Evolutionary conservation across 2,329 filamentous ascomycete genomes (phyloP).

Genomic region (Xylaria sp.): DNA sequence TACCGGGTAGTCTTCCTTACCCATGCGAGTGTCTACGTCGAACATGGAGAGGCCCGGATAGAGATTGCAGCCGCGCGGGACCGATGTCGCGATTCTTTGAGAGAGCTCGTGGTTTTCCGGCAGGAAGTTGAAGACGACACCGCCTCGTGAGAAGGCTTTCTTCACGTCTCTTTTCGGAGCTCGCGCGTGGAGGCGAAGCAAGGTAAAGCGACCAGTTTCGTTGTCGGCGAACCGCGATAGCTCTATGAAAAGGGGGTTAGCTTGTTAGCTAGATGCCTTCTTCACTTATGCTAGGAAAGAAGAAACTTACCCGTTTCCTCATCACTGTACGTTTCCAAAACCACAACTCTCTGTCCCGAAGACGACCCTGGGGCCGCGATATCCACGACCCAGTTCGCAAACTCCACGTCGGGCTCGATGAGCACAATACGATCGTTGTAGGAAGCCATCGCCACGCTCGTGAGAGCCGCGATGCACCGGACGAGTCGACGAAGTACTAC

Average conservation of each 20-base stretch:
- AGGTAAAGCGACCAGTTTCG: constrained; percentile 5
- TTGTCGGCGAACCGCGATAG: constrained; percentile 42
- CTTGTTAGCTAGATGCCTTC: background rate
- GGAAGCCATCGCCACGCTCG: constrained; percentile 29
- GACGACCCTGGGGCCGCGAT: constrained; percentile 28
- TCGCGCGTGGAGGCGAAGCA: constrained; percentile 45
- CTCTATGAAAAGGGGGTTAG: background rate
- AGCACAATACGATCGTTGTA: constrained; percentile 45
- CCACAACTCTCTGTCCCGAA: constrained; percentile 3
- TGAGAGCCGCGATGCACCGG: constrained; percentile 40
- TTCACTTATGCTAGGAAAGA: background rate
- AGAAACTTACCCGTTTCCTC: constrained; percentile 21
- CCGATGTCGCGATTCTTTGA: constrained; percentile 38
- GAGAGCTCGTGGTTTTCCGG: constrained; percentile 46
- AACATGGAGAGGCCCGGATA: constrained; percentile 30
- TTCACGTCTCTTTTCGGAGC: constrained; percentile 47
- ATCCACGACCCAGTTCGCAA: constrained; percentile 46
- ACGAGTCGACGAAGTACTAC: constrained; percentile 44
- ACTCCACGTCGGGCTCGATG: constrained; percentile 50
- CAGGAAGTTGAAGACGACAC: constrained; percentile 51
- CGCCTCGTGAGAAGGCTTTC: constrained; percentile 43
- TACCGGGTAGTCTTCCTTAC: constrained; percentile 22
- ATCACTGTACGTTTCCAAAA: constrained; percentile 22
- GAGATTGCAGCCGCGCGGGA: constrained; percentile 48
- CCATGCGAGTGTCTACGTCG: constrained; percentile 31